Evolutionary conservation across 805 yeast genomes (phyloP), one percentile per base, ranked within the genome.

Genomic region (Isabelozyma rhagii): DNA sequence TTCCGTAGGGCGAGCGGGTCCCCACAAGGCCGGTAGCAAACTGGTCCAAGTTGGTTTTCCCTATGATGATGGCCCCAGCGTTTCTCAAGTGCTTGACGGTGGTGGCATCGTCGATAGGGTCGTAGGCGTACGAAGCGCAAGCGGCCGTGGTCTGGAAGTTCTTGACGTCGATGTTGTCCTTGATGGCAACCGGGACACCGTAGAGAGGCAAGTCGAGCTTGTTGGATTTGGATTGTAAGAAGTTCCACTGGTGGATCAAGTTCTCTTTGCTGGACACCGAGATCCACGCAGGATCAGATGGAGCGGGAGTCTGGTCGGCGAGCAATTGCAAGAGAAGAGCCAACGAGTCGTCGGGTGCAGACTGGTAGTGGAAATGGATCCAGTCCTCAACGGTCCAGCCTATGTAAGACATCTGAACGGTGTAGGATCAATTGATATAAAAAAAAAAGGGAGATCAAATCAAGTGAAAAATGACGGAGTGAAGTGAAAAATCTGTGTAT

Each of bases 1-100:
- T 80, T 10, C 99, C 99, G 64, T 93, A 93, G 1, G 99, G 98
- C 6, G 97, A 88, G 62, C 99, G 80, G 31, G 90, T 85, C 42
- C 99, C 99, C 1, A 93, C 98, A 51, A 93, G 77, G 39, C 99
- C 99, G 2, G 99, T 94, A 10, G 98, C 98, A 71, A 93, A 93
- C 68, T 93, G 99, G 67, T 93, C 99, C 67, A 93, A 75, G 67
- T 93, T 93, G 48, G 98, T 94, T 68, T 93, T 93, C 51, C 98
- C 98, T 44, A 93, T 75, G 40, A 93, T 80, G 49, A 93, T 88
- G 43, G 98, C 98, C 63, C 99, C 99, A 38, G 89, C 87, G n/a
- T 76, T 79, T 67, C 89, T 82, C 58, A 94, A 75, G n/a, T 84
- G 68, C 8, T 72, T 65, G 11, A 91, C 97, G 5, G 87, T 80